Base-by-base conservation (phyloP, 345 rosid species). In the Corchorus capsularis region DNA sequence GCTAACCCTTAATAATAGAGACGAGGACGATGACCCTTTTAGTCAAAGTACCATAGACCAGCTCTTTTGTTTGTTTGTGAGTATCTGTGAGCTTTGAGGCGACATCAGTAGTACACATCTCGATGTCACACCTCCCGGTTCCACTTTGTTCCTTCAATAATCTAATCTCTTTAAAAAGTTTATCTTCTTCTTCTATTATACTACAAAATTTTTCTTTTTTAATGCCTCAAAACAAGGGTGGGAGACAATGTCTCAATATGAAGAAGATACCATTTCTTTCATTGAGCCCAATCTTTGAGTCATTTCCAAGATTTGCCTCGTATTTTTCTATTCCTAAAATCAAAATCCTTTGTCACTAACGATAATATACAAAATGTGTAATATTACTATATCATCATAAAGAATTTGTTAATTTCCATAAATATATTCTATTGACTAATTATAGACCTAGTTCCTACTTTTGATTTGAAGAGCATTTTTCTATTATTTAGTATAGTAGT, bases 1-100 rank as follows among this genome's bases (percentile, higher is more conserved):
- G 27, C 27, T 27, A 27, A 70, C 47, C 43, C 27, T 46, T 19
- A 19, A 27, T 6, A 55, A 55, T 4, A 14, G n/a, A 50, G 55
- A 12, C 3, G 22, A 27, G 43, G 6, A 17, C 12, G 41, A 19
- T 45, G 72, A 49, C 83, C 75, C 52, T 62, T 62, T 56, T 64
- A 73, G 91, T 88, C 89, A 82, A 87, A 78, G 49, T 80, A 76
- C 83, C 72, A 22, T 56, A 27, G 81, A 77, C 86, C 78, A 75
- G 54, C 84, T 62, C 71, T 76, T 85, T 87, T 88, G 89, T 84
- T 86, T 71, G 63, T 80, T 43, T 71, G 27, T 64, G 75, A 74
- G 60, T 32, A 64, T 79, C 75, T 50, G 49, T 75, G 67, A 77
- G 67, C 71, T 60, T 57, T 60, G 49, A 53, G 52, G 45, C 39